Percentiles rank a stretch among this genome's conserved stretches.
Evolutionary conservation across 116 monocot genomes (phyloP).

Genomic region (Posidonia oceanica): DNA sequence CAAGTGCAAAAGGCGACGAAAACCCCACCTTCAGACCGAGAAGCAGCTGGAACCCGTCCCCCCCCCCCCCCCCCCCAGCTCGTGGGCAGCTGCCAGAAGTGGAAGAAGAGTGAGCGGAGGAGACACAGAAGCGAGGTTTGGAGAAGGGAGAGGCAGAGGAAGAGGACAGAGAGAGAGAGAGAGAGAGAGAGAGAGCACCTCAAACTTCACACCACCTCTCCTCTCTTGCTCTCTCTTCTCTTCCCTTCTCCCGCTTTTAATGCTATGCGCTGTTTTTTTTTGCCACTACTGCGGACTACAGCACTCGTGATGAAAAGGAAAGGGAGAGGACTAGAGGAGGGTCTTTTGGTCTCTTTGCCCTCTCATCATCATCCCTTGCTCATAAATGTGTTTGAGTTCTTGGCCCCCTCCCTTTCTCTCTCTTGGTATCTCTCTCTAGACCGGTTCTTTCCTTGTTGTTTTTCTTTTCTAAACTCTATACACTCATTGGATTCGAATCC

Average conservation of each 20-base stretch:
- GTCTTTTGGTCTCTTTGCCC: not conserved
- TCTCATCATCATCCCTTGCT: not conserved
- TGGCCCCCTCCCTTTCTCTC: too few relatives aligned
- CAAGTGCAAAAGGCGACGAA: too few relatives aligned
- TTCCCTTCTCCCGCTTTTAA: slow-evolving; percentile 11
- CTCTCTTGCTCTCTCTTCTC: not conserved
- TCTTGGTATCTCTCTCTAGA: too few relatives aligned
- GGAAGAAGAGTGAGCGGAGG: not conserved
- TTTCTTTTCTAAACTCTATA: too few relatives aligned
- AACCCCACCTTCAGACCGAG: not conserved
- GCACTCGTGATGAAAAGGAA: not conserved
- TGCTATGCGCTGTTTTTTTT: slow-evolving; percentile 1
- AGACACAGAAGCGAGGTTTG: not conserved
- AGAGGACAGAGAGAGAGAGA: not conserved
- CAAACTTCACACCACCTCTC: not conserved
- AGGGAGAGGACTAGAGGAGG: too few relatives aligned
- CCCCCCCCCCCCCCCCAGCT: not conserved
- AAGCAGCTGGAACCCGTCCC: not conserved
- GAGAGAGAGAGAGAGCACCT: not conserved
- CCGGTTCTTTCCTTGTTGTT: too few relatives aligned
- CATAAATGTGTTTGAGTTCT: too few relatives aligned
- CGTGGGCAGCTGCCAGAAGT: not conserved
- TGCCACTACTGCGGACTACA: slow-evolving; percentile 5
- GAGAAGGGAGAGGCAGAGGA: not conserved
- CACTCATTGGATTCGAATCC: too few relatives aligned